phyloP scores from a whole-genome alignment of 805 yeast genomes.

The Metschnikowia sp. region DNA sequence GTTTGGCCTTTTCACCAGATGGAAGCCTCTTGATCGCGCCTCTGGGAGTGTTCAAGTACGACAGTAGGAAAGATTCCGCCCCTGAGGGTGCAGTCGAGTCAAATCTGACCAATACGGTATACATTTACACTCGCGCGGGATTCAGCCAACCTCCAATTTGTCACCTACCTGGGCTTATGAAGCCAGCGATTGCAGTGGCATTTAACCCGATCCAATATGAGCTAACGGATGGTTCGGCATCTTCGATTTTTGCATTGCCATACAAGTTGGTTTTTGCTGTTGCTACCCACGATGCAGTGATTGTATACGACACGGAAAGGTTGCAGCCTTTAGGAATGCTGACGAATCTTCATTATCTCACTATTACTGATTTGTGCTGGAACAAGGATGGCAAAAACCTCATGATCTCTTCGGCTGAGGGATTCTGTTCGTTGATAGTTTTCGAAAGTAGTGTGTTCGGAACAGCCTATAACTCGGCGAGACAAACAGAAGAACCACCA shows the following conservation, averaged over 20 bases:
- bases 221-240: neutral
- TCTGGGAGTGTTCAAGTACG: slow-evolving; percentile 57
- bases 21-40: slow-evolving; percentile 74
- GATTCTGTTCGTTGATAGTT: slow-evolving; percentile 73
- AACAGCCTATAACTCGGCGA: neutral
- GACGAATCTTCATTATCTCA: slow-evolving; percentile 80
- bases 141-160: slow-evolving; percentile 69
- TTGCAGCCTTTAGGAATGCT: slow-evolving; percentile 67
- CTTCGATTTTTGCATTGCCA: slow-evolving; percentile 52
- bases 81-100: slow-evolving; percentile 7
- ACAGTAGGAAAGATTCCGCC: slow-evolving; percentile 4
- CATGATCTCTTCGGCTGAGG: slow-evolving; percentile 84
- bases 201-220: slow-evolving; percentile 67
- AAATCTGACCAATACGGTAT: slow-evolving; percentile 59
- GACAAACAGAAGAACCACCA: too few relatives aligned
- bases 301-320: slow-evolving; percentile 76
- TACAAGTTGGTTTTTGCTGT: slow-evolving; percentile 88
- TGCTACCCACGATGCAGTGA: slow-evolving; percentile 84
- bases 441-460: slow-evolving; percentile 34
- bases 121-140: slow-evolving; percentile 71
- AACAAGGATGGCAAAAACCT: slow-evolving; percentile 66
- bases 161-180: slow-evolving; percentile 72
- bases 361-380: slow-evolving; percentile 89
- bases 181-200: slow-evolving; percentile 79
- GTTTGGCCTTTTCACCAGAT: slow-evolving; percentile 86